Evolutionary conservation across 805 yeast genomes (phyloP), one percentile per base, ranked within the genome.

Genomic region (Brettanomyces naardenensis): DNA sequence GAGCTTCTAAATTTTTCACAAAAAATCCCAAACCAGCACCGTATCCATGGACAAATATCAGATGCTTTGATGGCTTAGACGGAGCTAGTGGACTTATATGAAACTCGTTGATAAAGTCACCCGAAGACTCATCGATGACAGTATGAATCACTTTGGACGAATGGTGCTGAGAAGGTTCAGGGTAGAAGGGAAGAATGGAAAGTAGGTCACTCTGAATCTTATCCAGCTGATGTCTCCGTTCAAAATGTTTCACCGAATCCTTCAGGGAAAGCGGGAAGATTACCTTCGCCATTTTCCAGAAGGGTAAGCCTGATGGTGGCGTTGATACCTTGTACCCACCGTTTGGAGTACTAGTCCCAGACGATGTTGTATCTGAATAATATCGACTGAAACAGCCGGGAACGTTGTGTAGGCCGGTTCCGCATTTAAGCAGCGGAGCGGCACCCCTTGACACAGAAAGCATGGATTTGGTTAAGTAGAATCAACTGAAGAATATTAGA

Each of bases 21-120:
- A 77, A 90, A 38, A 87, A 78, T 19, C 94, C 90, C 11, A 88
- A 71, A 1, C 95, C 85, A 0, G 97, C 95, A 2, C 95, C 96
- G 53, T 87, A 88, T 0, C 98, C 98, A 58, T 90, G 98, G 4
- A 92, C 61, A 44, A 90, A 58, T 2, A 92, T 86, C 19, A 88
- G 58, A 57, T 78, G 84, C 39, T 58, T 61, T 5, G 19, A 28
- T 33, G 15, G 11, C 14, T 26, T 27, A 11, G 11, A 13, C 9
- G 21, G 19, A 17, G 40, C 36, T 20, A 39, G 39, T 3, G 82
- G 73, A 47, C 67, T 44, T 23, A 89, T 71, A 43, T 64, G 70
- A 42, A 88, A 77, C 59, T 90, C 97, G 60, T 89, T 90, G 41
- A 89, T 79, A 48, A 62, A 74, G 21, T 75, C 63, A 6, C 73